These are phyloP conservation scores for Trichoderma reesei DNA, from an alignment of 495 filamentous ascomycete species.

Conservation along the genomic window DNA sequence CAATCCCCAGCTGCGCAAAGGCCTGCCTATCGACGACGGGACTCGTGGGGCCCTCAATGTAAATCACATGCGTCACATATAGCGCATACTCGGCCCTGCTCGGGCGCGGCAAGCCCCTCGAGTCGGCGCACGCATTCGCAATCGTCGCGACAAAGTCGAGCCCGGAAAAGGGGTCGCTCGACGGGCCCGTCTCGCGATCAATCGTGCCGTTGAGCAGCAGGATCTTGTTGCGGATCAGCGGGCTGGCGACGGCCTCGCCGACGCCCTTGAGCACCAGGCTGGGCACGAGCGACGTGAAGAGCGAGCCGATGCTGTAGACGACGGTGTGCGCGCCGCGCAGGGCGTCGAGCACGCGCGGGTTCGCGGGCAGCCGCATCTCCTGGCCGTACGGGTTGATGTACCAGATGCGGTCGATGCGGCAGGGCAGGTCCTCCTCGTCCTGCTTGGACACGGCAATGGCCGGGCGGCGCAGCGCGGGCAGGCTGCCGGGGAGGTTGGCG, in stretches of 20 bases:
- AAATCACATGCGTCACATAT: slow-evolving; percentile 79
- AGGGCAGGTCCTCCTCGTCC: slow-evolving; percentile 54
- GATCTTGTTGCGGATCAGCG: slow-evolving; percentile 55
- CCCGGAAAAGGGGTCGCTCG: slow-evolving; percentile 50
- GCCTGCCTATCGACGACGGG: slow-evolving; percentile 60
- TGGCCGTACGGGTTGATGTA: slow-evolving; percentile 95
- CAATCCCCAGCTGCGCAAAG: slow-evolving; percentile 58
- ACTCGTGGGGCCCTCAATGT: slow-evolving; percentile 62
- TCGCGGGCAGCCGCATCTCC: slow-evolving; percentile 74
- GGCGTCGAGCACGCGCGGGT: slow-evolving; percentile 64
- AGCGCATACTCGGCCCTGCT: slow-evolving; percentile 26
- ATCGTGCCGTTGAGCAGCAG: slow-evolving; percentile 73
- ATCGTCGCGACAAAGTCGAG: slow-evolving; percentile 73
- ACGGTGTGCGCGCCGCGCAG: slow-evolving; percentile 53
- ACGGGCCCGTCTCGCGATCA: slow-evolving; percentile 77
- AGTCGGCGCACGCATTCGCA: slow-evolving; percentile 48
- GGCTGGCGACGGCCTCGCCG: slow-evolving; percentile 39
- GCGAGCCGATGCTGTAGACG: slow-evolving; percentile 81
- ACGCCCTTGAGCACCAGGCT: slow-evolving; percentile 58
- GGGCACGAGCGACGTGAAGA: slow-evolving; percentile 76
- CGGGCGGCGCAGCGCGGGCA: slow-evolving; percentile 66
- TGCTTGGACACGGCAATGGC: slow-evolving; percentile 73
- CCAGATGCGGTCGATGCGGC: slow-evolving; percentile 76
- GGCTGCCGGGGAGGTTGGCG: slow-evolving; percentile 76
- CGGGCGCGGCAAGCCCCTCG: slow-evolving; percentile 34